These are phyloP conservation scores for Fusarium ambrosium DNA, from an alignment of 2,329 filamentous ascomycete species.

Conservation along the genomic window DNA sequence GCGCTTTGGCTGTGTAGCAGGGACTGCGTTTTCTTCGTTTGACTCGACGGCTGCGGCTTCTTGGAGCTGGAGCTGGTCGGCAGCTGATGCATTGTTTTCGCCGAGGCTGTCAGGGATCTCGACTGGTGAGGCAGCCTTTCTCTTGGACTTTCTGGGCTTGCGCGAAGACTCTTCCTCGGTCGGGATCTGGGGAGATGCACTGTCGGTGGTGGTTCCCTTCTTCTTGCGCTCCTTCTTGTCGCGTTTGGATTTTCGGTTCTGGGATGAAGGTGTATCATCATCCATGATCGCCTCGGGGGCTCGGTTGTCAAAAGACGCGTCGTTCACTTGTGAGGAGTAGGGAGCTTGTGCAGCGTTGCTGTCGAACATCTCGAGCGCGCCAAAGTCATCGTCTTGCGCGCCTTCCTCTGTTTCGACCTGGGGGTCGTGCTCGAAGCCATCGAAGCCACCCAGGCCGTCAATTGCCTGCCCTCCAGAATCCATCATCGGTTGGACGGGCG, in stretches of 20 bases:
- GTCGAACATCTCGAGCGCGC: conserved; percentile 55
- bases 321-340: conserved; percentile 48
- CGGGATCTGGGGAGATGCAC: conserved; percentile 27
- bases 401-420: conserved; percentile 40
- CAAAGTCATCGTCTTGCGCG: conserved; percentile 51
- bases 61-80: conserved; percentile 20
- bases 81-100: conserved; percentile 16
- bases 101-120: conserved; percentile 41
- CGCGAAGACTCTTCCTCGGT: conserved; percentile 36
- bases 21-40: conserved; percentile 33
- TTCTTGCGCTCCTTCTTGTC: conserved; percentile 52
- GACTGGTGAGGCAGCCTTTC: conserved; percentile 27
- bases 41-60: conserved; percentile 25
- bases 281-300: conserved; percentile 51
- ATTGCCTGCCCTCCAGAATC: conserved; percentile 43
- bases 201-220: conserved; percentile 35
- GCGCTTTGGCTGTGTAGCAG: conserved; percentile 48
- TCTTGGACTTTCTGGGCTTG: conserved; percentile 48
- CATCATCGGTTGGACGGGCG: conserved; percentile 34
- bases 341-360: conserved; percentile 52
- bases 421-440: conserved; percentile 42
- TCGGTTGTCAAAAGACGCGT: conserved; percentile 29
- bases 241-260: conserved; percentile 49
- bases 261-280: conserved; percentile 37
- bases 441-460: conserved; percentile 45